Evolutionary conservation across 345 rosid species (phyloP).

Genomic region (Linum trigynum): DNA sequence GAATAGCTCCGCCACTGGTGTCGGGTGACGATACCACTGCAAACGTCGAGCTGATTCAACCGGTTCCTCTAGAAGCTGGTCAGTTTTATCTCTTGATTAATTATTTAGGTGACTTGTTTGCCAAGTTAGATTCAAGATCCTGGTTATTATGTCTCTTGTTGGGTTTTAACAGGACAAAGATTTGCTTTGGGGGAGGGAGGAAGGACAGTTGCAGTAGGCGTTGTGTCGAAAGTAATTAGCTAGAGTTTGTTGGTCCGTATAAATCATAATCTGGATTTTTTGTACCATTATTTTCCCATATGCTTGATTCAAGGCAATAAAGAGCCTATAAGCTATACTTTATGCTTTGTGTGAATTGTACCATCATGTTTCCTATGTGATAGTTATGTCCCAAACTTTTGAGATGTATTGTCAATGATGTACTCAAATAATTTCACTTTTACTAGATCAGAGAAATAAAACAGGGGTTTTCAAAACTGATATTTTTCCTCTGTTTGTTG

Average conservation of each 20-base stretch:
- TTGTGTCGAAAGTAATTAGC: slow-evolving; percentile 67
- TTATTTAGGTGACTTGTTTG: too few relatives aligned
- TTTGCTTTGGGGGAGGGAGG: slow-evolving; percentile 97
- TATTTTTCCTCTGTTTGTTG: too few relatives aligned
- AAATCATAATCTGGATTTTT: neutral
- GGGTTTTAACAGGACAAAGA: slow-evolving; percentile 58
- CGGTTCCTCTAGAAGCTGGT: slow-evolving; percentile 83
- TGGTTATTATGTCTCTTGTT: neutral
- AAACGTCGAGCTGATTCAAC: slow-evolving; percentile 56
- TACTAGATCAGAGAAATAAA: too few relatives aligned
- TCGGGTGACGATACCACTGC: slow-evolving; percentile 94
- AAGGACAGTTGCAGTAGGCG: slow-evolving; percentile 92
- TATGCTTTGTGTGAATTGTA: too few relatives aligned
- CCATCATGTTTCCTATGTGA: too few relatives aligned
- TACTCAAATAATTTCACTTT: too few relatives aligned
- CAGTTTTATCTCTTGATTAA: slow-evolving; percentile 1
- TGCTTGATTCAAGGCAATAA: too few relatives aligned
- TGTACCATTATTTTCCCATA: neutral
- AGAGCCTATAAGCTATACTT: too few relatives aligned
- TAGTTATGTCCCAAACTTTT: too few relatives aligned
- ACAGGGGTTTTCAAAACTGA: too few relatives aligned
- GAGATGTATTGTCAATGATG: too few relatives aligned
- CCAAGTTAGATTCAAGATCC: neutral
- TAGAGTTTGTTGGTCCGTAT: slow-evolving; percentile 16
- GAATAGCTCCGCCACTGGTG: too few relatives aligned